These are phyloP conservation scores for Selaginella tamariscina DNA, from an alignment of 75 land plant genomes.

Conservation along the genomic window DNA sequence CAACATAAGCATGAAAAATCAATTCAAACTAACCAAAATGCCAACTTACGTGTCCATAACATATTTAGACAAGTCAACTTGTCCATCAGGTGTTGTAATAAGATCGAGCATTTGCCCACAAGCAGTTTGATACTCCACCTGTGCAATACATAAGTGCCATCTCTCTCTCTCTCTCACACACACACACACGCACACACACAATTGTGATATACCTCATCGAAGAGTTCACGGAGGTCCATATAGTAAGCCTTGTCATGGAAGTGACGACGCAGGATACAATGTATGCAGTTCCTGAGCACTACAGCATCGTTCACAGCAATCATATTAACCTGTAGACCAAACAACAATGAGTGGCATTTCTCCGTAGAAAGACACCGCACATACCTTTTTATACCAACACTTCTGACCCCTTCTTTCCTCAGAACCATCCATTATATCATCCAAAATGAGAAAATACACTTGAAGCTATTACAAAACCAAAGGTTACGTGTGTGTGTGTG, in stretches of 20 bases:
- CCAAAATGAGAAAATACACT: slow-evolving; percentile 86
- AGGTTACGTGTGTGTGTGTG: background rate
- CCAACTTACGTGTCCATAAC: slow-evolving; percentile 56
- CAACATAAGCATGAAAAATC: slow-evolving; percentile 11
- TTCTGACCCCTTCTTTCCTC: slow-evolving; percentile 89
- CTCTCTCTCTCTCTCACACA: background rate
- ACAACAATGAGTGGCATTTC: background rate
- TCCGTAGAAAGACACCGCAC: slow-evolving; percentile 30
- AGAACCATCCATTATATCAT: slow-evolving; percentile 93
- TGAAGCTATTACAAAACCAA: slow-evolving; percentile 61
- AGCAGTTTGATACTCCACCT: slow-evolving; percentile 98
- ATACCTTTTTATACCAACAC: slow-evolving; percentile 78
- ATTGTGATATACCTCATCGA: slow-evolving; percentile 73
- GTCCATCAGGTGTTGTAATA: slow-evolving; percentile 87
- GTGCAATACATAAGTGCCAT: slow-evolving; percentile 2
- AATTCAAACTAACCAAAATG: background rate
- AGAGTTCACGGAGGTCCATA: slow-evolving; percentile 71
- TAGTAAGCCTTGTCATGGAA: slow-evolving; percentile 70
- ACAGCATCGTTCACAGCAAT: slow-evolving; percentile 94
- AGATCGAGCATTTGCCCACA: slow-evolving; percentile 93
- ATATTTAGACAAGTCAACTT: slow-evolving; percentile 78
- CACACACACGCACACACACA: background rate
- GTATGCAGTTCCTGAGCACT: slow-evolving; percentile 71
- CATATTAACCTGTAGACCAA: slow-evolving; percentile 56
- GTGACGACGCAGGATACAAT: slow-evolving; percentile 58